A percentile compares a stretch with the other conserved stretches of the same genome.
phyloP scores from a whole-genome alignment of 2,329 filamentous ascomycete species.

The Penicillium paneum region DNA sequence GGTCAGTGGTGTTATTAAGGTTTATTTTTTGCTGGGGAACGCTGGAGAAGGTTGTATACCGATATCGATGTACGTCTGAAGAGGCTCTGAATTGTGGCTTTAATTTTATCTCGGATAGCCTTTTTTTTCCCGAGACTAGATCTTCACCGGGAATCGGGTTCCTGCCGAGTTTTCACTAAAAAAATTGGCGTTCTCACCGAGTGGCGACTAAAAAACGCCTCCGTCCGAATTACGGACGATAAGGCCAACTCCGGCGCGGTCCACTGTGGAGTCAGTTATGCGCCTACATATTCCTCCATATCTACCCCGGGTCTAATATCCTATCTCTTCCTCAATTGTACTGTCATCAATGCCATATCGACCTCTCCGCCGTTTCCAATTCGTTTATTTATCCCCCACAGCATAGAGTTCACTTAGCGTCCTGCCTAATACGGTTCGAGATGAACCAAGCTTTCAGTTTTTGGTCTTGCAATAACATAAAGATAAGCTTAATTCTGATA shows the following conservation, averaged over 20 bases:
- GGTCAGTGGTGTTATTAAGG: neutral
- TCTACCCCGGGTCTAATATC: neutral
- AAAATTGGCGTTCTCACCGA: neutral
- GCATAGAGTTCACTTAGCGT: neutral
- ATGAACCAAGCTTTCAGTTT: neutral
- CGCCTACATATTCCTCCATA: neutral
- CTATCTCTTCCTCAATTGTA: neutral
- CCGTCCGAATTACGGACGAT: neutral
- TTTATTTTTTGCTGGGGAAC: neutral
- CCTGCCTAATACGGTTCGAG: neutral
- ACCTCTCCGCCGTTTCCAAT: neutral
- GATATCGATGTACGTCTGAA: neutral
- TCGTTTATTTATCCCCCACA: neutral
- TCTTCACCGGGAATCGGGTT: neutral
- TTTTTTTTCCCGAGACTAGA: neutral
- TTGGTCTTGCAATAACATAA: neutral
- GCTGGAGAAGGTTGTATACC: too few species aligned
- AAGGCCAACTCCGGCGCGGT: neutral
- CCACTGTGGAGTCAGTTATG: neutral
- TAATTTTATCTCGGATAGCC: neutral
- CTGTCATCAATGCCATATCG: neutral
- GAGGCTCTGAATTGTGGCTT: neutral
- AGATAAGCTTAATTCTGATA: constrained; percentile 6
- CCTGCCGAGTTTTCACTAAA: neutral
- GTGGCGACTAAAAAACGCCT: constrained; percentile 3